Evolutionary conservation across 2,329 filamentous ascomycete genomes (phyloP).

Genomic region (Colletotrichum sp.): DNA sequence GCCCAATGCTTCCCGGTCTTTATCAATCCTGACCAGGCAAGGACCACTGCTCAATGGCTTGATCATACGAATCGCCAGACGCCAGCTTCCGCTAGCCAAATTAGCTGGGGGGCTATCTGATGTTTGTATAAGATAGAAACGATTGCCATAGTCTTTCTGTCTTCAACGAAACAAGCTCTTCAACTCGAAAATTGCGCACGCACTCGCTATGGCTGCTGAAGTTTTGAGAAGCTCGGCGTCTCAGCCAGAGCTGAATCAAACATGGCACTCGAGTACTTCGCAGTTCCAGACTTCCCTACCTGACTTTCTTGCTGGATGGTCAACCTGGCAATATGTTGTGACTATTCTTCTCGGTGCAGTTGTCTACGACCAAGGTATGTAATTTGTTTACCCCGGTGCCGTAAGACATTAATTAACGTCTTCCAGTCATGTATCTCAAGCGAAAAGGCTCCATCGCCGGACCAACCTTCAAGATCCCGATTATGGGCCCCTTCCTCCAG

Average conservation of each 20-base stretch:
- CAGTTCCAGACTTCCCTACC: neutral
- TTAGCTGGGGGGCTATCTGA: rapidly evolving
- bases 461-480: slow-evolving; percentile 67
- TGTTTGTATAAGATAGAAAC: neutral
- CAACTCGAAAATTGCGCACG: rapidly evolving
- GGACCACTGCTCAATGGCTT: neutral
- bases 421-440: slow-evolving; percentile 62
- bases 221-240: neutral
- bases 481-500: slow-evolving; percentile 79
- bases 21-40: neutral
- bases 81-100: neutral
- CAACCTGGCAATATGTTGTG: slow-evolving; percentile 33
- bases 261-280: neutral
- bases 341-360: slow-evolving; percentile 36
- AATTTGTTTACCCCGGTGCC: rapidly evolving
- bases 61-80: rapidly evolving
- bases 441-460: slow-evolving; percentile 68
- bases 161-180: neutral
- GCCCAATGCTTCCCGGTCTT: neutral
- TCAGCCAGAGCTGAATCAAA: neutral
- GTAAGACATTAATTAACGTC: neutral
- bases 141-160: neutral
- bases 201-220: neutral
- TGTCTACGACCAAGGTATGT: slow-evolving; percentile 41
- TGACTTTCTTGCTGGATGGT: slow-evolving; percentile 17